Base-by-base conservation (phyloP, 192 early-diverging fungal genomes). In the Funneliformis mosseae region DNA sequence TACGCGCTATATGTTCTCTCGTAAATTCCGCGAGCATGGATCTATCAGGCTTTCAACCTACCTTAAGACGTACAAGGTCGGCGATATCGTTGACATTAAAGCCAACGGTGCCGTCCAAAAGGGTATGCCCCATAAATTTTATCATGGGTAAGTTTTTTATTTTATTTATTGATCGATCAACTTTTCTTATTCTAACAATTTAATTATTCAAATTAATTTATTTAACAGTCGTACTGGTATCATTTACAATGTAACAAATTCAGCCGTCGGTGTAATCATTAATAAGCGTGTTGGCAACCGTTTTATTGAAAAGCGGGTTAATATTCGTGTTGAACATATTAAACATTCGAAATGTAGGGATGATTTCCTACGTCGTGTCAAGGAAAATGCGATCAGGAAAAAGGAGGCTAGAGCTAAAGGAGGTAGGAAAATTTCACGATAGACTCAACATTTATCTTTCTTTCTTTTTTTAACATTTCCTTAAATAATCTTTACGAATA, bases 91-190 rank as follows among this genome's bases (percentile, higher is more conserved):
- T 79, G 97, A 99, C 89, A 96, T 99, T 91, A 97, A 97, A 93
- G 97, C 95, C 79, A 97, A 98, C 91, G 97, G 94, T 89, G 97
- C 98, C 83, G 88, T 98, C 88, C 98, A 99, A 90, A 97, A 97
- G 93, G 98, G 98, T 89, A 94, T 99, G 94, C 98, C 98, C 83
- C 98, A 99, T 95, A 99, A 98, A 93, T 99, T 93, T 94, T 99
- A 99, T 93, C 98, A 99, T 90, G 97, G 96, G 93, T 93, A 70
- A 10, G 33, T 33, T 33, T 33, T 38, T 11, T 38, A 18, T 18
- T 3, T 39, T 70, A 70, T 42, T 16, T 10, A 23, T 14, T 6
- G 6, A 70, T 66, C 0, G 21, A 66, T 66, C 6, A 66, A 66
- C 6, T 66, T 28, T 38, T 33, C 33, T 33, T 55, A 1, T 18